phyloP scores from a whole-genome alignment of 768 basidiomycete genomes.

The Strobilomyces echinocephalus region DNA sequence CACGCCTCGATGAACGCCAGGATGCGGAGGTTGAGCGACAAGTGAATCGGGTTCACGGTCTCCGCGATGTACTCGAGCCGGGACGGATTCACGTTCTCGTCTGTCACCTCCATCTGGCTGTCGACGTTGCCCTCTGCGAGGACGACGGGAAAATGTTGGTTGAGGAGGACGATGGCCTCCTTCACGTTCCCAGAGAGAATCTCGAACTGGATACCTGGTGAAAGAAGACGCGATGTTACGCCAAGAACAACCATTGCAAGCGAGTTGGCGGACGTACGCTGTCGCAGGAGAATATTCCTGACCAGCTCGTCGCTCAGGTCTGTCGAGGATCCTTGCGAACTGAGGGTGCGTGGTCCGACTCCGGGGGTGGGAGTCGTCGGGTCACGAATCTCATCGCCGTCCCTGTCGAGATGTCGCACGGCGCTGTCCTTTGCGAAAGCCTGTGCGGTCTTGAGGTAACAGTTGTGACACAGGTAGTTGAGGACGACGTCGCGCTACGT shows the following conservation, averaged over 20 bases:
- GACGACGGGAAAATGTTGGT: slow-evolving; percentile 72
- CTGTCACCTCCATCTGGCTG: slow-evolving; percentile 13
- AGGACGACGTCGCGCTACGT: slow-evolving; percentile 62
- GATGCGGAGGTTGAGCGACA: slow-evolving; percentile 81
- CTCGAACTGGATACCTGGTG: slow-evolving; percentile 59
- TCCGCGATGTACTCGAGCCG: slow-evolving; percentile 47
- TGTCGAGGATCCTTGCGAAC: slow-evolving; percentile 15
- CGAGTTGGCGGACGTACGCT: slow-evolving; percentile 38
- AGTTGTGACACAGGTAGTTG: slow-evolving; percentile 72
- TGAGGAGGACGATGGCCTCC: slow-evolving; percentile 61
- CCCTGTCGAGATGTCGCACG: slow-evolving; percentile 58
- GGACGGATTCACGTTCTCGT: slow-evolving; percentile 28
- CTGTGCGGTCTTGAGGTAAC: slow-evolving; percentile 65
- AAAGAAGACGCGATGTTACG: background rate
- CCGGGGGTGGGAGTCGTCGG: slow-evolving; percentile 17
- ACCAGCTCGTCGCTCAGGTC: slow-evolving; percentile 38
- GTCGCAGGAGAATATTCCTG: slow-evolving; percentile 46
- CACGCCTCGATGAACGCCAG: slow-evolving; percentile 84
- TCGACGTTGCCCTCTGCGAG: slow-evolving; percentile 33
- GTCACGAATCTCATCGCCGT: slow-evolving; percentile 57
- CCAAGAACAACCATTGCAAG: background rate
- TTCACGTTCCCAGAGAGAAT: slow-evolving; percentile 76
- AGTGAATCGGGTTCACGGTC: slow-evolving; percentile 70
- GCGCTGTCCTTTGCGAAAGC: slow-evolving; percentile 64
- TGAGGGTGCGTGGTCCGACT: background rate